phyloP scores from a whole-genome alignment of 2,329 filamentous ascomycete genomes.

The Cladosporium phlei region DNA sequence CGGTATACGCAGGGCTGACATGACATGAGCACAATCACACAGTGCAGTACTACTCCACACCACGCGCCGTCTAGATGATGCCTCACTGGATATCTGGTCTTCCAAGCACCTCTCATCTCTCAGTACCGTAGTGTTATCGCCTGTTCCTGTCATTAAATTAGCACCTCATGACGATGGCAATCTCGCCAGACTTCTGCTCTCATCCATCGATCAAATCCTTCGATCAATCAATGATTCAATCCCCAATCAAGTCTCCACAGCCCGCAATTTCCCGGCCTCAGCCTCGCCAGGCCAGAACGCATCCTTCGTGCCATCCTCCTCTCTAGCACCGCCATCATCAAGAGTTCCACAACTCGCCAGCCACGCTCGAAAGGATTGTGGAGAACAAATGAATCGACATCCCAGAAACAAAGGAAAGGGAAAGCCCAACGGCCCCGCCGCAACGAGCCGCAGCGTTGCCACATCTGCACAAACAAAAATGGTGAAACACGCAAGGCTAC shows the following conservation, averaged over 20 bases:
- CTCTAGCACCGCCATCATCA: slow-evolving; percentile 10
- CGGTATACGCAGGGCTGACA: slow-evolving; percentile 14
- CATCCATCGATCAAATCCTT: not conserved
- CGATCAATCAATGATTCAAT: too few relatives aligned
- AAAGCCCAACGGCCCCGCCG: not conserved
- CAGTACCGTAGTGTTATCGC: not conserved
- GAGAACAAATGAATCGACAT: too few relatives aligned
- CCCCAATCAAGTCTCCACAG: slow-evolving; percentile 5
- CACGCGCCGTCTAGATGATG: not conserved
- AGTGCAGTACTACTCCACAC: not conserved
- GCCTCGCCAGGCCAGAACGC: too few relatives aligned
- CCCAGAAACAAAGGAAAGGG: not conserved
- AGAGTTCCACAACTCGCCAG: not conserved
- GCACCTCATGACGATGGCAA: not conserved
- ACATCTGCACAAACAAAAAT: not conserved
- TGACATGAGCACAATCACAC: not conserved
- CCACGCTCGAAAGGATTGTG: too few relatives aligned
- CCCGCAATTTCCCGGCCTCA: slow-evolving; percentile 12
- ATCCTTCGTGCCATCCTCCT: too few relatives aligned
- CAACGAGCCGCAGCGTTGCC: slow-evolving; percentile 3
- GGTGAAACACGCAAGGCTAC: slow-evolving; percentile 9
- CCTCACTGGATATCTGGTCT: not conserved
- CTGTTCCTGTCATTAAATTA: not conserved
- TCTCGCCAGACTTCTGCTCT: not conserved
- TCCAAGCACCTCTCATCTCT: not conserved